Evolutionary conservation across 805 yeast species (phyloP), one percentile per base, ranked within the genome.

Genomic region (Metschnikowia vanudenii): DNA sequence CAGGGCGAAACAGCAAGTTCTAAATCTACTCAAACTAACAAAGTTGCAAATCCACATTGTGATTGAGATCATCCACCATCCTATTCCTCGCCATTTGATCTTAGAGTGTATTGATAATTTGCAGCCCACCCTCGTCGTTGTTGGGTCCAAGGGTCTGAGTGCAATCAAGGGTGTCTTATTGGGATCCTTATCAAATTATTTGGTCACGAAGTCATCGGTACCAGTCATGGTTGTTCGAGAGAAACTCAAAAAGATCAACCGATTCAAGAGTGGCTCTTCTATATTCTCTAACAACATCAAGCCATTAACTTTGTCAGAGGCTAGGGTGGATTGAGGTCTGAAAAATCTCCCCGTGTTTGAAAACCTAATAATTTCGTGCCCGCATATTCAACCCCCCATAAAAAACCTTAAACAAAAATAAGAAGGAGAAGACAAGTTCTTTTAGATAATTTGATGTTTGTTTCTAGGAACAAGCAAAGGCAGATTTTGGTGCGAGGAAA

Each of bases 221-320:
- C 91, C 92, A 0, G 91, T 85, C 18, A 85, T 85, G 92, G 91
- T 85, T 40, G 92, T 85, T 17, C 74, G 87, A 49, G 79, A 80
- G 54, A 85, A 83, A 61, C 72, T 85, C 58, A 84, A 84, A 69
- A 84, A 84, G 67, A 75, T 82, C 52, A 78, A 82, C 49, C 74
- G 83, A 55, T 78, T 79, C 63, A 73, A 71, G 62, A 59, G 60
- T 39, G 76, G 77, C 9, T 62, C 71, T 33, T 70, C 77, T 39
- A 76, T 76, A 28, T 77, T 81, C 62, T 71, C 81, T 30, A 80
- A 80, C 58, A 80, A 79, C 57, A 74, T 79, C 49, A 74, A 77
- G 45, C 77, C 80, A 5, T 67, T 80, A 50, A 71, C 76, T 12
- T 67, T 73, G 55, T 68, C 74, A 9, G 76, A 73, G 55, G 77